Percentiles rank a stretch among this genome's conserved stretches.
phyloP scores from a whole-genome alignment of 805 yeast genomes.

The Pichia sporocuriosa region DNA sequence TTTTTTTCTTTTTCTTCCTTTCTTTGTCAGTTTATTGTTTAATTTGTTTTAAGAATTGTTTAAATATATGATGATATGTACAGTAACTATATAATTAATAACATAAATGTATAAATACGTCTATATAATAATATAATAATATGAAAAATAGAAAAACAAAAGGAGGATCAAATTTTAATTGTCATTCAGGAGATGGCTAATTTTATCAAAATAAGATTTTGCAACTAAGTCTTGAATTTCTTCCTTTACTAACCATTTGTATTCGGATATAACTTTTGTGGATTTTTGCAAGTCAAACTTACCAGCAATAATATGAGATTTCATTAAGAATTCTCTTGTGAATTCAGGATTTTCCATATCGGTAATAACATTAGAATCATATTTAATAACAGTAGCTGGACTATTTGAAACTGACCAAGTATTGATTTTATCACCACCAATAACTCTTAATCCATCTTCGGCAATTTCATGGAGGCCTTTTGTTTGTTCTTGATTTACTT shows the following conservation, averaged over 20 bases:
- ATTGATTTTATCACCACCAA: constrained; percentile 74
- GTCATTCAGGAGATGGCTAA: constrained; percentile 40
- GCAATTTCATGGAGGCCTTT: constrained; percentile 66
- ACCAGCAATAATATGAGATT: constrained; percentile 87
- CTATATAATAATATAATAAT: too few relatives aligned
- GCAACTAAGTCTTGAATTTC: constrained; percentile 57
- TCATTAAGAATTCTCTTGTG: constrained; percentile 62
- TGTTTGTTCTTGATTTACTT: constrained; percentile 29
- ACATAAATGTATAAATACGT: too few relatives aligned
- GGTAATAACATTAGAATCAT: constrained; percentile 19
- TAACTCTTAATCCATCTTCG: constrained; percentile 57
- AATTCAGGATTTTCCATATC: constrained; percentile 10
- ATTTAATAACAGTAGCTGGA: constrained; percentile 68
- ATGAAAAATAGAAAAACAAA: too few relatives aligned
- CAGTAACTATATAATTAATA: background rate
- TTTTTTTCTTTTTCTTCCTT: too few relatives aligned
- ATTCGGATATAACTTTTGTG: constrained; percentile 36
- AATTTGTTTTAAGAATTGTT: background rate
- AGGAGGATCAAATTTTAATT: constrained; percentile 7
- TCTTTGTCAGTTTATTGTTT: too few relatives aligned
- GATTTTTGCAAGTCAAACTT: constrained; percentile 44
- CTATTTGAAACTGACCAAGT: constrained; percentile 88
- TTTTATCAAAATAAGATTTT: constrained; percentile 47
- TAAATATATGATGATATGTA: background rate
- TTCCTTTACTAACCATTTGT: constrained; percentile 78